phyloP scores from a whole-genome alignment of 352 stramenopile species.

The Phytophthora parvispora region DNA sequence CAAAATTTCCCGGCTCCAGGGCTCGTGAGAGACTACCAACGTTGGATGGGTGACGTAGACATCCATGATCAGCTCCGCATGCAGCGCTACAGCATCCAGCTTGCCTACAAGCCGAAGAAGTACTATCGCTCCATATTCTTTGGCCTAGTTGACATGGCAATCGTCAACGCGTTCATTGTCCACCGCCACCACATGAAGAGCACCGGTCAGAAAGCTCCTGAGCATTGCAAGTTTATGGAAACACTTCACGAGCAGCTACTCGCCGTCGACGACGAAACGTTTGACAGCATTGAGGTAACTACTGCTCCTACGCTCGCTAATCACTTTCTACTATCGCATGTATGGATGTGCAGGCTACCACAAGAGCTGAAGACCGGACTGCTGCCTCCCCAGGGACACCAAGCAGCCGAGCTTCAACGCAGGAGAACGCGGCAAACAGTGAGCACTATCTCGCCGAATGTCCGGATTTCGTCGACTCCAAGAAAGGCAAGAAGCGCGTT shows the following conservation, averaged over 20 bases:
- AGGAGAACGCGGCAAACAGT: neutral
- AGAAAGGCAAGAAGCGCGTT: neutral
- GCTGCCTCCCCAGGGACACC: neutral
- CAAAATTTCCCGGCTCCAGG: conserved; percentile 11
- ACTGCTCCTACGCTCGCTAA: neutral
- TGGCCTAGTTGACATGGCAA: neutral
- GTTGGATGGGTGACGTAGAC: conserved; percentile 26
- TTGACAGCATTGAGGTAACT: neutral
- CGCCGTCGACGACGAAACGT: neutral
- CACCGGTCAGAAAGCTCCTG: neutral
- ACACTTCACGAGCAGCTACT: neutral
- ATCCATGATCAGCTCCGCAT: conserved; percentile 2
- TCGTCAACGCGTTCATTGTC: conserved; percentile 1
- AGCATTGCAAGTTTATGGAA: neutral
- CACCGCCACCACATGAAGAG: neutral
- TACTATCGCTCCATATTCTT: conserved; percentile 1
- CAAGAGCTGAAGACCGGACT: neutral
- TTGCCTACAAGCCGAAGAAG: conserved; percentile 1
- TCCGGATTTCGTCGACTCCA: neutral
- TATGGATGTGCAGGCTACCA: neutral
- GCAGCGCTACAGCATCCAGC: conserved; percentile 1
- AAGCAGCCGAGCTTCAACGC: neutral
- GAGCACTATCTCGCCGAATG: neutral
- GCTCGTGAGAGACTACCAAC: conserved; percentile 23
- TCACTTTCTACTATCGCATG: neutral